Conservation (phyloP, 257 asterid species). For the Petunia secreta region DNA sequence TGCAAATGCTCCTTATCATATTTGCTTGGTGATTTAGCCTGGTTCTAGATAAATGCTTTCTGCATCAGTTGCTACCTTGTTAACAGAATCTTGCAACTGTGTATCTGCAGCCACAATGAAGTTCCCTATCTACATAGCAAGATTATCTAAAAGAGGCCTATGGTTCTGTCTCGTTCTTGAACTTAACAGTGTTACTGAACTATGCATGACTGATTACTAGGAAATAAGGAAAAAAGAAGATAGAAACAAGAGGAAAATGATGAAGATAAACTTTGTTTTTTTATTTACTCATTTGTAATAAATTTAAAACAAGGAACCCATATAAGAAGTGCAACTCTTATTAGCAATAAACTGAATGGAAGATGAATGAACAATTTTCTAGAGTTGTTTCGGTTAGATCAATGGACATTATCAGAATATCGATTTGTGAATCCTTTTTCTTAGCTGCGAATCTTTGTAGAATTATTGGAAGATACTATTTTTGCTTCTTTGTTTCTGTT, state of each 20-base stretch:
- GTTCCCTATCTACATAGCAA: not conserved
- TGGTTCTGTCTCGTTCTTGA: constrained; percentile 12
- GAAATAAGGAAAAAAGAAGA: not conserved
- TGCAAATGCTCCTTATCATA: not conserved
- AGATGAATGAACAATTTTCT: constrained; percentile 15
- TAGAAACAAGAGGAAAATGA: not conserved
- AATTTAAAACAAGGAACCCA: not conserved
- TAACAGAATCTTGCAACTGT: not conserved
- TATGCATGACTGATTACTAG: constrained; percentile 1
- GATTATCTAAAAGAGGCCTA: constrained; percentile 17
- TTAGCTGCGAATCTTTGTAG: constrained; percentile 4
- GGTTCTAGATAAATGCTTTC: not conserved
- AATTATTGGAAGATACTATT: not conserved
- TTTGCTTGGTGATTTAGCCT: constrained; percentile 12
- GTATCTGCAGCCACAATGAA: constrained; percentile 1
- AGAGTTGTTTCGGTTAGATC: not conserved
- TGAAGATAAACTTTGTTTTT: not conserved
- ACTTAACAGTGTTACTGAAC: constrained; percentile 9
- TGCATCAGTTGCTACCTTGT: constrained; percentile 12
- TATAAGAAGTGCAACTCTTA: constrained; percentile 19
- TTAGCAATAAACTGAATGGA: constrained; percentile 3
- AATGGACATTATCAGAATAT: not conserved
- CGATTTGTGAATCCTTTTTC: not conserved
- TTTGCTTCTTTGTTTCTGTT: constrained; percentile 21
- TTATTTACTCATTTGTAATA: not conserved